A percentile compares a stretch with the other conserved stretches of the same genome.
Conservation (phyloP, 805 yeast genomes). For the Candida hispaniensis region DNA sequence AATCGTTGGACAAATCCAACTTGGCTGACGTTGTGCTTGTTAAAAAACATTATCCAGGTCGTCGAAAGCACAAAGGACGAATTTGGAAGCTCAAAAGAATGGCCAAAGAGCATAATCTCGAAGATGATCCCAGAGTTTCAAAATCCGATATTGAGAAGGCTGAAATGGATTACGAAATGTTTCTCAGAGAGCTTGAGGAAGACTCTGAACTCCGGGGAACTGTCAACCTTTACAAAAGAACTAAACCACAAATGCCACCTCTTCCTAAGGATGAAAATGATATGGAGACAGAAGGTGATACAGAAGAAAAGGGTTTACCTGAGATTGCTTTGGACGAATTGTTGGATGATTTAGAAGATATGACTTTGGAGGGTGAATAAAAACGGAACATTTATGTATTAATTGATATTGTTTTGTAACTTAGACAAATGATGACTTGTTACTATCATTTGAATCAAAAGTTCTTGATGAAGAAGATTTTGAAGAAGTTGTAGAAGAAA, state of each 20-base stretch:
- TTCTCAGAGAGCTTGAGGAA: conserved; percentile 95
- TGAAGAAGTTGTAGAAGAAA: background rate
- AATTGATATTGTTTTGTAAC: background rate
- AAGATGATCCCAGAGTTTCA: conserved; percentile 36
- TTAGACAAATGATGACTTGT: background rate
- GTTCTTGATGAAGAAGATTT: background rate
- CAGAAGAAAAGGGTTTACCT: conserved; percentile 59
- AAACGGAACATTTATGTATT: background rate
- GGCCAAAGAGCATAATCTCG: conserved; percentile 72
- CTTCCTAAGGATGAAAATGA: conserved; percentile 21
- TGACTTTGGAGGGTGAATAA: conserved; percentile 51
- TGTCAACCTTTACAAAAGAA: conserved; percentile 74
- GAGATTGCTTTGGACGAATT: conserved; percentile 83
- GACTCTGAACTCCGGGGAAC: conserved; percentile 89
- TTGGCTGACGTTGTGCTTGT: conserved; percentile 79
- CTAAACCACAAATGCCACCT: conserved; percentile 23
- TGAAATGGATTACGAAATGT: conserved; percentile 87
- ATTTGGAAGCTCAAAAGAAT: conserved; percentile 93
- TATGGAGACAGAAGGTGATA: conserved; percentile 23
- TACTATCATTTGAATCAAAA: background rate
- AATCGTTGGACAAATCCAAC: conserved; percentile 35
- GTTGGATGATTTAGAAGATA: conserved; percentile 87
- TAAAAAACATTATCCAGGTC: conserved; percentile 77
- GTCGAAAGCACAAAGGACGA: conserved; percentile 65
- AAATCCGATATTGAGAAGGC: conserved; percentile 85